phyloP scores from a whole-genome alignment of 257 asterid genomes.

The Nicotiana obtusifolia region DNA sequence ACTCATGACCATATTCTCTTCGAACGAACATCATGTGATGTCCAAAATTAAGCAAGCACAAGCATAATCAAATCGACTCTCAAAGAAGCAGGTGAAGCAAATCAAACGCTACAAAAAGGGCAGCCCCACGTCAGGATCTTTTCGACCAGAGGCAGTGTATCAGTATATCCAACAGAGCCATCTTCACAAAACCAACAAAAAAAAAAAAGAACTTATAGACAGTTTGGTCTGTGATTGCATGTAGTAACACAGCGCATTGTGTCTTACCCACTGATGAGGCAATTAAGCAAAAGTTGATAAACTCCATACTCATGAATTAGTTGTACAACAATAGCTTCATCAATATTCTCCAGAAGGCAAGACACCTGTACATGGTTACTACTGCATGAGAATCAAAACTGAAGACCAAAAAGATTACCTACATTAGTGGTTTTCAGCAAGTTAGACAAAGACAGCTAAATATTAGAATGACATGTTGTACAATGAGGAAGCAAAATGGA shows the following conservation, averaged over 20 bases:
- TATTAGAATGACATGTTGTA: background rate
- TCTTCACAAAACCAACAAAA: background rate
- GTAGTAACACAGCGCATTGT: slow-evolving; percentile 8
- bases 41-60: background rate
- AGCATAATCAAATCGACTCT: background rate
- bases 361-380: slow-evolving; percentile 46
- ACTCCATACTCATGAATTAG: slow-evolving; percentile 50
- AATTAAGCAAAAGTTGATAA: slow-evolving; percentile 71
- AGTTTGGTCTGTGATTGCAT: background rate
- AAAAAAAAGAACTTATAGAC: background rate
- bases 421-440: background rate
- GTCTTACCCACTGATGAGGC: slow-evolving; percentile 81
- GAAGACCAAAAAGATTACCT: background rate
- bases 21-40: background rate
- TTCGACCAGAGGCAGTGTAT: background rate
- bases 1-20: background rate
- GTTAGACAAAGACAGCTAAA: background rate
- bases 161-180: background rate
- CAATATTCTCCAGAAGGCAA: slow-evolving; percentile 58
- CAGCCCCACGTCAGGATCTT: background rate
- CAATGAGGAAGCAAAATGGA: background rate
- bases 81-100: background rate
- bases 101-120: background rate
- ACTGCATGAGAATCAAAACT: slow-evolving; percentile 7
- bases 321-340: slow-evolving; percentile 43